Conservation (phyloP, 163 green algal species). For the Scenedesmus sp. region DNA sequence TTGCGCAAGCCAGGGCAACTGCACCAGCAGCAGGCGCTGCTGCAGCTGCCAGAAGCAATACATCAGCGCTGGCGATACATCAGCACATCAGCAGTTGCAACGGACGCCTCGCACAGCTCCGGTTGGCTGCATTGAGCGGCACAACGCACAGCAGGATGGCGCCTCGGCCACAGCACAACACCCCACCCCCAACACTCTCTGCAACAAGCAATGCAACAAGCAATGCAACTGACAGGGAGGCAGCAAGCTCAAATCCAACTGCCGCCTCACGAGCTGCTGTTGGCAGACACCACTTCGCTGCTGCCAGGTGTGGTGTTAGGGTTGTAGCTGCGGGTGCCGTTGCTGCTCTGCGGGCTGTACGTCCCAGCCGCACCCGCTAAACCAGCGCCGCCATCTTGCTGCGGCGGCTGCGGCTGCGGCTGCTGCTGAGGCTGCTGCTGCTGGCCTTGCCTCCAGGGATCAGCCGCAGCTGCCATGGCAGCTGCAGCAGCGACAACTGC, state of each 20-base stretch:
- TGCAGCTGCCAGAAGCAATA: neutral
- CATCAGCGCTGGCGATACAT: too few species aligned
- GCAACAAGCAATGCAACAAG: neutral
- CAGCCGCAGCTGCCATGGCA: constrained; percentile 44
- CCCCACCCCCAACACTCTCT: neutral
- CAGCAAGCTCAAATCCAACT: neutral
- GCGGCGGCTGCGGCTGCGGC: neutral
- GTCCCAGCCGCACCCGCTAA: neutral
- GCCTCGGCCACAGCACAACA: neutral
- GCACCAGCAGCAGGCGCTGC: neutral
- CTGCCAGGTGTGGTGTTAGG: neutral
- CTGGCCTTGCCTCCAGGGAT: neutral
- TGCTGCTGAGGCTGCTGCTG: neutral
- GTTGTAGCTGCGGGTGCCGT: constrained; percentile 7
- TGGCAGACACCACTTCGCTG: neutral
- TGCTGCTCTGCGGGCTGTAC: constrained; percentile 1
- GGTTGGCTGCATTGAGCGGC: too few species aligned
- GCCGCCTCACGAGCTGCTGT: neutral
- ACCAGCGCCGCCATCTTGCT: neutral
- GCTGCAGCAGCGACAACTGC: constrained; percentile 42
- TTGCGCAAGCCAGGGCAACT: neutral
- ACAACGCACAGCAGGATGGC: neutral
- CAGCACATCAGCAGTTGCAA: too few species aligned
- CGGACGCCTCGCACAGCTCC: too few species aligned
- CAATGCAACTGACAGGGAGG: neutral